Percentiles rank a stretch among this genome's conserved stretches.
Evolutionary conservation across 225 moss, liverwort and hornwort species (phyloP).

Genomic region (Marchantia paleacea): DNA sequence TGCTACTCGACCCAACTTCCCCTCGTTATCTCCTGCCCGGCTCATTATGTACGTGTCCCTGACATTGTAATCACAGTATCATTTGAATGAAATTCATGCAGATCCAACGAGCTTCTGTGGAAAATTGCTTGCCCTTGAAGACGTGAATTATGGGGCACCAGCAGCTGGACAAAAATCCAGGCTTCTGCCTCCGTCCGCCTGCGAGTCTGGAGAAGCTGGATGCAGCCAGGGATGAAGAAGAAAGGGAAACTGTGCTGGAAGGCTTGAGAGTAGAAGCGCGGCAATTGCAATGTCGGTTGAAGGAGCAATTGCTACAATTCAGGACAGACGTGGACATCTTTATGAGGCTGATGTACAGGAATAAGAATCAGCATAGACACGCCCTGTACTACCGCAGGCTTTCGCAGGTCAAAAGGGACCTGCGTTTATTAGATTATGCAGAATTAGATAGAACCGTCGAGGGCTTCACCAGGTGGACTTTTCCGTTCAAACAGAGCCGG

Average conservation of each 20-base stretch:
- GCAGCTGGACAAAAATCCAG: neutral
- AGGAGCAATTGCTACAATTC: slow-evolving; percentile 58
- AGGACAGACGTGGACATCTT: slow-evolving; percentile 67
- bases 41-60: too few relatives aligned
- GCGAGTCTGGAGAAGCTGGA: slow-evolving; percentile 39
- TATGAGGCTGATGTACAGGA: slow-evolving; percentile 92
- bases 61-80: too few relatives aligned
- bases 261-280: slow-evolving; percentile 44
- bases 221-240: slow-evolving; percentile 12
- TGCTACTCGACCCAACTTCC: too few relatives aligned
- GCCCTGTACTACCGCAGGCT: slow-evolving; percentile 79
- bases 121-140: neutral
- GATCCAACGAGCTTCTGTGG: neutral
- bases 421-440: slow-evolving; percentile 53
- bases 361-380: slow-evolving; percentile 84
- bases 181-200: slow-evolving; percentile 44
- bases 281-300: slow-evolving; percentile 50
- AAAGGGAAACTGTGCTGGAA: slow-evolving; percentile 32
- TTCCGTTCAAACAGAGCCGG: slow-evolving; percentile 23
- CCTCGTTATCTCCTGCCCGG: too few relatives aligned
- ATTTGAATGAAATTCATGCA: neutral
- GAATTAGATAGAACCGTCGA: slow-evolving; percentile 38
- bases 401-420: slow-evolving; percentile 69
- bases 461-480: slow-evolving; percentile 22
- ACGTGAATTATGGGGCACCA: neutral